Evolutionary conservation across 2,329 filamentous ascomycete species (phyloP).

Genomic region (Ophiocordyceps camponoti-floridani): DNA sequence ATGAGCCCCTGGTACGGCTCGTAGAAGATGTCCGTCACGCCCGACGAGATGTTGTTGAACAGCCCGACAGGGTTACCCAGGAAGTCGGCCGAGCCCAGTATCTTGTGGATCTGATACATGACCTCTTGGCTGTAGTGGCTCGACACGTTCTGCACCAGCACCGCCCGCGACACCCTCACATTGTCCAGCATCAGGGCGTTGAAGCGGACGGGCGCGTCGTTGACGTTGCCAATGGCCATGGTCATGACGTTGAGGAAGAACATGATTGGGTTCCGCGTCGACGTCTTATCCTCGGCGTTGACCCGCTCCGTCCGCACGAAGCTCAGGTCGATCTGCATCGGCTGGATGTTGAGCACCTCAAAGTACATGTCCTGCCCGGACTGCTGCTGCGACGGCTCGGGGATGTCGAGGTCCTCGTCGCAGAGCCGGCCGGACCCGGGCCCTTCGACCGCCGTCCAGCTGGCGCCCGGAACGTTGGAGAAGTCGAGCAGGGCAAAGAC

Average conservation of each 20-base stretch:
- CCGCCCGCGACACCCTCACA: constrained; percentile 70
- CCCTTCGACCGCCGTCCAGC: constrained; percentile 43
- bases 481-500: constrained; percentile 94
- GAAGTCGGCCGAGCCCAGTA: constrained; percentile 93
- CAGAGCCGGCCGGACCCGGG: constrained; percentile 68
- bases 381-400: constrained; percentile 72
- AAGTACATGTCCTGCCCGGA: constrained; percentile 93
- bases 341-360: constrained; percentile 88
- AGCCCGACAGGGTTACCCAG: constrained; percentile 91
- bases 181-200: constrained; percentile 94
- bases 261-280: constrained; percentile 86
- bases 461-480: constrained; percentile 76
- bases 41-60: constrained; percentile 96
- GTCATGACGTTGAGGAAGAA: constrained; percentile 97
- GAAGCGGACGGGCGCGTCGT: constrained; percentile 85
- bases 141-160: constrained; percentile 70
- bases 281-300: constrained; percentile 88
- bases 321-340: constrained; percentile 93
- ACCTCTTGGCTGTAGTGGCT: constrained; percentile 96
- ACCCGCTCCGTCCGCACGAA: constrained; percentile 94
- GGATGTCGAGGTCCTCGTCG: constrained; percentile 78
- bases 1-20: constrained; percentile 97
- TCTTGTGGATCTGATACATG: constrained; percentile 90
- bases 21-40: constrained; percentile 96
- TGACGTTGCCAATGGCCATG: constrained; percentile 98